These are phyloP conservation scores for Sugiyamaella novakii DNA, from an alignment of 1,139 yeast genomes.

Conservation along the genomic window DNA sequence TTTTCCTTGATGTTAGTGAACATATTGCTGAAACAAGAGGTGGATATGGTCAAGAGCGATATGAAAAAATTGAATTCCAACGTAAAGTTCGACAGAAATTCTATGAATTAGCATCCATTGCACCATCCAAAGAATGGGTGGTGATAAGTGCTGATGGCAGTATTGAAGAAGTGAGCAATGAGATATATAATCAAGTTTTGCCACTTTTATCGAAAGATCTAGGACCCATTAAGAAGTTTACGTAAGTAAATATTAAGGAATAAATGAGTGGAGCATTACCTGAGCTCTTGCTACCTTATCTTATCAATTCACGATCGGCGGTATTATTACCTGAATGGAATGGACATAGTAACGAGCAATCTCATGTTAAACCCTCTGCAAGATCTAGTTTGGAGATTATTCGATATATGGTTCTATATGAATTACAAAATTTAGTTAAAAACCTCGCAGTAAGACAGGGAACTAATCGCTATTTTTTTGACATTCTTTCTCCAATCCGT, in stretches of 20 bases:
- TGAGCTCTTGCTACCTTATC: too few relatives aligned
- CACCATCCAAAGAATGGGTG: constrained; percentile 44
- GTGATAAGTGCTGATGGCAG: constrained; percentile 63
- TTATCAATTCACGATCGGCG: too few relatives aligned
- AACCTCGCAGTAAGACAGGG: too few relatives aligned
- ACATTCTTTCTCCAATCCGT: too few relatives aligned
- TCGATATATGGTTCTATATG: too few relatives aligned
- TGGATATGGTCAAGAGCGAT: constrained; percentile 92
- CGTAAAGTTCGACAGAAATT: constrained; percentile 64
- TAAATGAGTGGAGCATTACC: not conserved
- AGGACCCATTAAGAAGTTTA: constrained; percentile 7
- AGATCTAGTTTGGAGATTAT: too few relatives aligned
- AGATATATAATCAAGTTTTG: constrained; percentile 3
- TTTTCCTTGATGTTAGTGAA: constrained; percentile 67
- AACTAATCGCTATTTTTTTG: too few relatives aligned
- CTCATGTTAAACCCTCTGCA: too few relatives aligned
- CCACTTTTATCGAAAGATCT: constrained; percentile 7
- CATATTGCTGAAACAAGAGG: constrained; percentile 58
- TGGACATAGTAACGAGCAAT: too few relatives aligned
- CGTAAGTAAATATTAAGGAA: not conserved
- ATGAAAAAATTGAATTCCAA: constrained; percentile 78
- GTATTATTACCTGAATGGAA: too few relatives aligned
- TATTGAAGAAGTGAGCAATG: constrained; percentile 14
- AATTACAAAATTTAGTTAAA: too few relatives aligned
- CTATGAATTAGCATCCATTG: constrained; percentile 43